Base-by-base conservation (phyloP, 176 grass and related monocot genomes). In the Juncus inflexus region DNA sequence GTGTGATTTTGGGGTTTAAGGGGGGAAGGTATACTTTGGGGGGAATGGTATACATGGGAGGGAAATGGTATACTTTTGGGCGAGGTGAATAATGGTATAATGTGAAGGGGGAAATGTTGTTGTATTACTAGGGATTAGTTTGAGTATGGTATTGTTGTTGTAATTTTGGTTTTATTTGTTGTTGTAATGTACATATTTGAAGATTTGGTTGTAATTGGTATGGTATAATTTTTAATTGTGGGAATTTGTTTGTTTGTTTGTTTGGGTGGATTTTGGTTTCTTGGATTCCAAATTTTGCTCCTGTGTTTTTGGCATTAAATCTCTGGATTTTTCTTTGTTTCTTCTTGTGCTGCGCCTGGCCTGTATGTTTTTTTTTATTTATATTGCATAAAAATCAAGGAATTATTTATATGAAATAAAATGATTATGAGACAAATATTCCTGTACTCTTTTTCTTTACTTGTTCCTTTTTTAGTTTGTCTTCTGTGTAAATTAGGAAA, bases 81-180 rank as follows among this genome's bases (percentile, higher is more conserved):
- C 57, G 82, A 64, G 82, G 66, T 77, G 75, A 73, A 70, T 64
- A 78, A 77, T 50, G 61, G 63, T 81, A 76, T 88, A 52, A 69
- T 84, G 65, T 70, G 37, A 55, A n/a, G 13, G 67, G 52, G 9
- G 40, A 71, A 69, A 39, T 58, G 54, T 43, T 58, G 6, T 70
- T 70, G 40, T 37, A 55, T 35, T 60, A 55, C 35, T 69, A 14
- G 10, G 10, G 7, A 11, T 41, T 55, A 6, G 58, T 41, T 71
- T 38, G 43, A 47, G 43, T 9, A 47, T 6, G 43, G 43, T 47
- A 47, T 47, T 47, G 43, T 45, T 45, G 42, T 42, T 58, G 39
- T 71, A 71, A 71, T 71, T 71, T 69, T 71, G 10, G 36, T 55
- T 69, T 69, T 71, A 56, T 47, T 47, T 47, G 43, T 5, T 5